These are phyloP conservation scores for Paspalum vaginatum DNA, from an alignment of 176 grass and related monocot species.

Conservation along the genomic window DNA sequence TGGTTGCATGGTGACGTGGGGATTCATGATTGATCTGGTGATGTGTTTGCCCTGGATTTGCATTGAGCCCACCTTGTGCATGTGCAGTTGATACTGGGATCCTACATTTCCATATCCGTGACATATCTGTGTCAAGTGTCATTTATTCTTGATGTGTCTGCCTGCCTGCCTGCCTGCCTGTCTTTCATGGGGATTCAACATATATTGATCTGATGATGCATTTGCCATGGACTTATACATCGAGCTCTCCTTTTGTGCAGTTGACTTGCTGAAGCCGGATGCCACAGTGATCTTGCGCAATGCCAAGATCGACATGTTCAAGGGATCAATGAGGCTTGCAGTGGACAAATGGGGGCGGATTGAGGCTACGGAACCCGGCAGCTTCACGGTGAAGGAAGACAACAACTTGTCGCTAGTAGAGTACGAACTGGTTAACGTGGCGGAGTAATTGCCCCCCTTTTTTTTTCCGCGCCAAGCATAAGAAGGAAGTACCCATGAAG, in stretches of 20 bases:
- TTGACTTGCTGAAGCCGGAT: conserved; percentile 68
- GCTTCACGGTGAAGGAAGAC: conserved; percentile 80
- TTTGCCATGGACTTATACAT: conserved; percentile 5
- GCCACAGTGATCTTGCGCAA: conserved; percentile 83
- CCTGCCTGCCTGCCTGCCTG: background rate
- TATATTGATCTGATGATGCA: background rate
- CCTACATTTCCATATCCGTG: conserved; percentile 7
- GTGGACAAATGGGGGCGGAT: conserved; percentile 92
- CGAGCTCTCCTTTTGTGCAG: conserved; percentile 39
- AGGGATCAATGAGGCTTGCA: conserved; percentile 80
- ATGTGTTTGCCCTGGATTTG: conserved; percentile 1
- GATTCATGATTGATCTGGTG: background rate
- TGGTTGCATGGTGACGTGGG: background rate
- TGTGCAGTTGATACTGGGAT: background rate
- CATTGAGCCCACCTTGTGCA: background rate
- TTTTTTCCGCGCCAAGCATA: conserved; percentile 20
- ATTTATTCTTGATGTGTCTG: background rate
- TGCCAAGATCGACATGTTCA: conserved; percentile 95
- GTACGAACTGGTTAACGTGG: conserved; percentile 89
- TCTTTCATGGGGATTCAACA: background rate
- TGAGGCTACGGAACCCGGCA: conserved; percentile 70
- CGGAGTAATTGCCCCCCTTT: conserved; percentile 38
- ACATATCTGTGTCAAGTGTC: background rate
- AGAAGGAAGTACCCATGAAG: conserved; percentile 39
- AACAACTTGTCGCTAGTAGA: conserved; percentile 86